These are phyloP conservation scores for Podospora sp. DNA, from an alignment of 495 filamentous ascomycete species.

Conservation along the genomic window DNA sequence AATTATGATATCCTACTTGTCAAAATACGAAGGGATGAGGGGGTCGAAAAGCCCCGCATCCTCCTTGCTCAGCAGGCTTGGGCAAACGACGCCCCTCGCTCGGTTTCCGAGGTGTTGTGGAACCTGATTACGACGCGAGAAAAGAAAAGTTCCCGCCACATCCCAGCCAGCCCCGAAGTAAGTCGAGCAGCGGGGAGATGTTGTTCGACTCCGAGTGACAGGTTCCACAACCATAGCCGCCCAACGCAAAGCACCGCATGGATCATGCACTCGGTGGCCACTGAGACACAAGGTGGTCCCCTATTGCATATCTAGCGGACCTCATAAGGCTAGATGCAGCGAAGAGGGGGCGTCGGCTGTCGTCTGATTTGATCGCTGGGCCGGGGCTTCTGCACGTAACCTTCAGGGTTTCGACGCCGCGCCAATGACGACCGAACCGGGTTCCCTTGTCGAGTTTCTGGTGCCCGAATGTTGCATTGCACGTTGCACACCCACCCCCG, in stretches of 20 bases:
- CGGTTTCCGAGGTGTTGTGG: background rate
- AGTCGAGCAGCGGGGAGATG: slow-evolving; percentile 7
- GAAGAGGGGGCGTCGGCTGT: slow-evolving; percentile 18
- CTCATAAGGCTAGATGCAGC: slow-evolving; percentile 20
- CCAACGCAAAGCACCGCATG: background rate
- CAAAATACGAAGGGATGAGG: background rate
- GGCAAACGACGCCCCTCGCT: background rate
- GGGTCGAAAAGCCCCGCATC: background rate
- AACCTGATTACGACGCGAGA: background rate
- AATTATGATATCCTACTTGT: background rate
- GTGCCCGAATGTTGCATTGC: background rate
- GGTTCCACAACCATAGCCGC: slow-evolving; percentile 15
- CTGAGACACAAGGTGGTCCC: slow-evolving; percentile 6
- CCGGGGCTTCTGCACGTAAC: slow-evolving; percentile 18
- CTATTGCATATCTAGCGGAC: slow-evolving; percentile 17
- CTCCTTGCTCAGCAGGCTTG: background rate
- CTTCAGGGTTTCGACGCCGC: slow-evolving; percentile 1
- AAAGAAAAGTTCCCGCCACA: background rate
- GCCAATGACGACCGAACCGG: background rate
- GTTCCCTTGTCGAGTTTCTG: background rate
- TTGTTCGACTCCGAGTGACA: slow-evolving; percentile 12
- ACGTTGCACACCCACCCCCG: background rate
- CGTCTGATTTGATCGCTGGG: slow-evolving; percentile 18
- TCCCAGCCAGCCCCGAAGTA: background rate
- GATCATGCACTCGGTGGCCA: background rate